A percentile compares a stretch with the other conserved stretches of the same genome.
phyloP scores from a whole-genome alignment of 2,329 filamentous ascomycete species.

The Cercospora beticola region DNA sequence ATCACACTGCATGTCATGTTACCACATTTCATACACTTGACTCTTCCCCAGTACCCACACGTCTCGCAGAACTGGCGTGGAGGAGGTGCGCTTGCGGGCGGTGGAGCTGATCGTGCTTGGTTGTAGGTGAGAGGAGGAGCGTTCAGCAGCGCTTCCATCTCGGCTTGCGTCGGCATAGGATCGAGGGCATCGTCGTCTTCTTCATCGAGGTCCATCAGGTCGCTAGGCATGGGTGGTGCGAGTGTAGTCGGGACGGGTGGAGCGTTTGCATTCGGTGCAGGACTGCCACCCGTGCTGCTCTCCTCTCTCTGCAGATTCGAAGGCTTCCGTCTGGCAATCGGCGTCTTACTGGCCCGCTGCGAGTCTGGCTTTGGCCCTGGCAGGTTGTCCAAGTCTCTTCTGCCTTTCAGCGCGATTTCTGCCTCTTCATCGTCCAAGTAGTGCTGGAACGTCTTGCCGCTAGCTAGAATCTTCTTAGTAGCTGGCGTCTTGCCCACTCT shows the following conservation, averaged over 20 bases:
- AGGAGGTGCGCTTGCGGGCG: conserved; percentile 48
- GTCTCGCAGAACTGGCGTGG: conserved; percentile 70
- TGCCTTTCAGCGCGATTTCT: conserved; percentile 43
- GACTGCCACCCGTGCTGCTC: conserved; percentile 31
- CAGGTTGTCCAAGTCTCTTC: conserved; percentile 29
- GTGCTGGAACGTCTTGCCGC: conserved; percentile 80
- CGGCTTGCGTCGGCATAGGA: conserved; percentile 39
- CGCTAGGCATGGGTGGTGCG: conserved; percentile 31
- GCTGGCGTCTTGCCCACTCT: conserved; percentile 62
- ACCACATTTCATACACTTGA: conserved; percentile 76
- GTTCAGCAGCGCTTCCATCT: conserved; percentile 63
- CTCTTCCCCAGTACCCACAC: conserved; percentile 78
- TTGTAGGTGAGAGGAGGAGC: conserved; percentile 67
- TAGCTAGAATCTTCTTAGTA: conserved; percentile 74
- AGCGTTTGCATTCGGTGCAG: conserved; percentile 23
- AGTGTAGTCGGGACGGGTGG: conserved; percentile 16
- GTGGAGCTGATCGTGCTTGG: conserved; percentile 55
- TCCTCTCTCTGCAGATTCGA: conserved; percentile 24
- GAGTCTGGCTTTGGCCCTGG: conserved; percentile 14
- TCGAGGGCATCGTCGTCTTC: conserved; percentile 42
- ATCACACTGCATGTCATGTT: conserved; percentile 73
- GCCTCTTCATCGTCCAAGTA: conserved; percentile 79
- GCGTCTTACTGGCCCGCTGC: conserved; percentile 39
- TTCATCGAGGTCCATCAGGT: conserved; percentile 41
- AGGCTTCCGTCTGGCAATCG: conserved; percentile 35